Conservation (phyloP, 306 rosid genomes). For the Quercus suber region DNA sequence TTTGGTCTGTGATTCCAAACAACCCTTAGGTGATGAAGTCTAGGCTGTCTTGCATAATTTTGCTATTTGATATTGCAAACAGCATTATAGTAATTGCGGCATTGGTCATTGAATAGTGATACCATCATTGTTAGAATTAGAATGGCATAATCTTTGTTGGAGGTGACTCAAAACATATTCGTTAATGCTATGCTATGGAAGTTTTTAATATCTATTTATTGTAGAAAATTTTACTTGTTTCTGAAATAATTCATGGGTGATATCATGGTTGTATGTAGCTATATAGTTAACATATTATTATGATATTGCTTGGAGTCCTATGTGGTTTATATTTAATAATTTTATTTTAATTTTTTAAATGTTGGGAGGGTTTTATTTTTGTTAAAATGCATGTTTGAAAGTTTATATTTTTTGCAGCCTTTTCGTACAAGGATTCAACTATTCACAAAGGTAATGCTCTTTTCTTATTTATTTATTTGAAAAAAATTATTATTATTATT, state of each 20-base stretch:
- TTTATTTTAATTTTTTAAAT: neutral
- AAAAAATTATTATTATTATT: too few species aligned
- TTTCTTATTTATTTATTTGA: neutral
- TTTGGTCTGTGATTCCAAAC: too few species aligned
- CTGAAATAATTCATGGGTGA: neutral
- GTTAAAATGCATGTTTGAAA: neutral
- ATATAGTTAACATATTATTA: neutral
- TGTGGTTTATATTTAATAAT: constrained; percentile 11
- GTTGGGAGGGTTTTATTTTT: constrained; percentile 12
- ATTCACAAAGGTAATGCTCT: constrained; percentile 67
- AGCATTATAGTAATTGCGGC: neutral
- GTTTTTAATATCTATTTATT: constrained; percentile 2
- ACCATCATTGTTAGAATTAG: neutral
- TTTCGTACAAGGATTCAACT: constrained; percentile 75
- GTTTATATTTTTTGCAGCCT: constrained; percentile 65
- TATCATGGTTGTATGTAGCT: neutral
- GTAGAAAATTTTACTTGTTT: constrained; percentile 1
- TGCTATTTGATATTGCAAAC: neutral
- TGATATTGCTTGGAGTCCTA: constrained; percentile 16
- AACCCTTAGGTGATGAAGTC: too few species aligned
- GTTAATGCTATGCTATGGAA: neutral
- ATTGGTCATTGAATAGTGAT: neutral
- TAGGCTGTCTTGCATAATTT: neutral
- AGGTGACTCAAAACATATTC: neutral
- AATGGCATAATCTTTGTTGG: neutral